Base-by-base conservation (phyloP, 768 basidiomycete species). In the Boletus vermiculosoides region DNA sequence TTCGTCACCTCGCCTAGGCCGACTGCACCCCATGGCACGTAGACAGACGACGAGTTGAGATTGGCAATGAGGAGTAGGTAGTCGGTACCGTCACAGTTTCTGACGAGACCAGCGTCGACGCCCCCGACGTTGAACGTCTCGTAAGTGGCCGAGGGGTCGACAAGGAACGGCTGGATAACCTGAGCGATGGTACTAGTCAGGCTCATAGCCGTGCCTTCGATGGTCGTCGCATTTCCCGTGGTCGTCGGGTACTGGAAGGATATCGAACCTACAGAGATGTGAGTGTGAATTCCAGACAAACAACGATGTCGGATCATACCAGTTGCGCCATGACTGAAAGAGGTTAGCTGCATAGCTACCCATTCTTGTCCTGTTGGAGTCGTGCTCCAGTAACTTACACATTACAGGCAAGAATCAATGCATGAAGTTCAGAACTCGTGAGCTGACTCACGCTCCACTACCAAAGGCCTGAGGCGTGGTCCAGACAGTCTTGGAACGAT, bases 381-480 rank as follows among this genome's bases (percentile, higher is more conserved):
- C n/a, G 42, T 60, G 56, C n/a, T 60, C 70, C 70, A 71, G 55
- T 63, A 73, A 39, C 71, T n/a, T 71, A 39, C 13, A 45, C 13
- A 42, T 33, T 18, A 9, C 12, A 12, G 0, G 20, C 8, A 23
- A 47, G 22, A 8, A 2, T 71, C 15, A 61, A 44, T 25, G 4
- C 7, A 31, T 5, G 41, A 2, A 6, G 3, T 2, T 20, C 3
- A 2, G 9, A 7, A 8, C 15, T 22, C 6, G 12, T 23, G 1
- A 36, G 1, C 7, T 1, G 5, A 63, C 71, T 56, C 28, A 77
- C 75, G 63, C 63, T n/a, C 63, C 70, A 54, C 78, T 78, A n/a
- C 88, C 87, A 63, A 92, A 86, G 0, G 82, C 88, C 68, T 92
- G 90, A 8, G 90, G 88, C 0, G 87, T 87, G 4, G 84, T 82